phyloP scores from a whole-genome alignment of 148 eudicot species.

The Fallopia convolvulus region DNA sequence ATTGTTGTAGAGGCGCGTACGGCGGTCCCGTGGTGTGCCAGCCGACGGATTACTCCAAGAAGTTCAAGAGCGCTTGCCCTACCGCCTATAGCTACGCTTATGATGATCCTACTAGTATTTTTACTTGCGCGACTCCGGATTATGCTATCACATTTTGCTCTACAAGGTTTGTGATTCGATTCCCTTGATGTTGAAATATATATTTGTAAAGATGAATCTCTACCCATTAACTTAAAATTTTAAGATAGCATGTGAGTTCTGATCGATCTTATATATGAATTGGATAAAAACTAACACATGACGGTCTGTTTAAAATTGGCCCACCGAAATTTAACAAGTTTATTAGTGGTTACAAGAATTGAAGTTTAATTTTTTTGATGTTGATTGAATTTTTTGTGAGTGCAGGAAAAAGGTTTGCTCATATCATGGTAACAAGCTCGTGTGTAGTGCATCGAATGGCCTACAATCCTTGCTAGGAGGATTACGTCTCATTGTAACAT shows the following conservation, averaged over 20 bases:
- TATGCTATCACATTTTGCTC: slow-evolving; percentile 67
- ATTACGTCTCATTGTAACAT: background rate
- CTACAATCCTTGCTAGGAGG: slow-evolving; percentile 18
- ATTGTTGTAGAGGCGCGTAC: slow-evolving; percentile 61
- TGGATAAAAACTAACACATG: too few relatives aligned
- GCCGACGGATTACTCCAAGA: slow-evolving; percentile 57
- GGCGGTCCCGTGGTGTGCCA: slow-evolving; percentile 49
- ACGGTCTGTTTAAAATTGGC: too few relatives aligned
- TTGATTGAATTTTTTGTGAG: too few relatives aligned
- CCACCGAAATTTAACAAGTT: too few relatives aligned
- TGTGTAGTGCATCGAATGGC: slow-evolving; percentile 38
- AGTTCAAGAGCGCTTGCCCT: slow-evolving; percentile 73
- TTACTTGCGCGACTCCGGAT: slow-evolving; percentile 56
- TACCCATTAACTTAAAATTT: too few relatives aligned
- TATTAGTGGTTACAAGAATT: too few relatives aligned
- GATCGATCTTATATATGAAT: too few relatives aligned
- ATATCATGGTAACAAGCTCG: slow-evolving; percentile 46
- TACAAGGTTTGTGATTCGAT: slow-evolving; percentile 29
- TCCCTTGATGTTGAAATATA: too few relatives aligned
- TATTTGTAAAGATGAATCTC: too few relatives aligned
- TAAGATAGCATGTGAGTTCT: too few relatives aligned
- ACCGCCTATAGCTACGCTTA: slow-evolving; percentile 78
- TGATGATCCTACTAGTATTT: slow-evolving; percentile 82
- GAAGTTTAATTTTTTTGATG: too few relatives aligned
- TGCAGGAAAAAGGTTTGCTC: slow-evolving; percentile 33